These are phyloP conservation scores for Dactylis glomerata DNA, from an alignment of 176 grass and related monocot genomes.

Conservation along the genomic window DNA sequence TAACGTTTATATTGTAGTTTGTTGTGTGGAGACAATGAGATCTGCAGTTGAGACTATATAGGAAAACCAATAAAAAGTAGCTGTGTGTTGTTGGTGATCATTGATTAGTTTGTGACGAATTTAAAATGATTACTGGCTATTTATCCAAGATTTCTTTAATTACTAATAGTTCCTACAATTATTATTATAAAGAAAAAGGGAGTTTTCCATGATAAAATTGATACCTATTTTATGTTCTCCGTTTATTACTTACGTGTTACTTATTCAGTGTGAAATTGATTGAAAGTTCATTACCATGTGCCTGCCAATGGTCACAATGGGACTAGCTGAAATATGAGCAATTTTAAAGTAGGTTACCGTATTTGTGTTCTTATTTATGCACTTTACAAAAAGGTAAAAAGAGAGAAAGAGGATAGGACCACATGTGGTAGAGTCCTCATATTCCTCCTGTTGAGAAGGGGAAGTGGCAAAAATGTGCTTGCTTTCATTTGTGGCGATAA, in stretches of 20 bases:
- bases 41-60: neutral
- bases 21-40: neutral
- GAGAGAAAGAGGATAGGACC: neutral
- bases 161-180: neutral
- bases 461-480: neutral
- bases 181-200: neutral
- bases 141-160: neutral
- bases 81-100: neutral
- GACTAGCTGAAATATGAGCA: neutral
- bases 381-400: neutral
- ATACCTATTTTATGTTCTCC: neutral
- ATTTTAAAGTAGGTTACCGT: neutral
- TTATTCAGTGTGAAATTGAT: neutral
- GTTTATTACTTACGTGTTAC: neutral
- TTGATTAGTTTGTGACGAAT: neutral
- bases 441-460: no score
- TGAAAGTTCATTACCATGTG: neutral
- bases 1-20: neutral
- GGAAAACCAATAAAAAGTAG: neutral
- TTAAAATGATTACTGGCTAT: neutral
- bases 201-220: neutral
- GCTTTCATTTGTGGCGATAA: neutral
- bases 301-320: neutral
- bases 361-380: neutral
- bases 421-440: neutral